Conservation (phyloP, 2,329 filamentous ascomycete genomes). For the Lecanicillium sp. region DNA sequence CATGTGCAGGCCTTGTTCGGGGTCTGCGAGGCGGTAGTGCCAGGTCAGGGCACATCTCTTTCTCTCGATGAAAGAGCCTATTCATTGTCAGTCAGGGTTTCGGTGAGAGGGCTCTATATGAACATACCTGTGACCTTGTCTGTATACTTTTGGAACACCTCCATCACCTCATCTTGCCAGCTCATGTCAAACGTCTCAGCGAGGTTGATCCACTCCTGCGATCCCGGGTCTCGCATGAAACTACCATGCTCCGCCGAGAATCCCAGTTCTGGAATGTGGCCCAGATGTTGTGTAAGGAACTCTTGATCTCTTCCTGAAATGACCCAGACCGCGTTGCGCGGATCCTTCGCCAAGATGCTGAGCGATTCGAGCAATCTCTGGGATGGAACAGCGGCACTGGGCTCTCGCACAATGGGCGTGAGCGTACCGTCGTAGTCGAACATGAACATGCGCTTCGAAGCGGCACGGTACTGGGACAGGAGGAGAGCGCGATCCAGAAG, state of each 20-base stretch:
- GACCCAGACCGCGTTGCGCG: conserved; percentile 90
- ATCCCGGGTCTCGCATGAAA: conserved; percentile 79
- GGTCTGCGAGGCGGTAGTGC: conserved; percentile 92
- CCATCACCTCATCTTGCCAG: conserved; percentile 82
- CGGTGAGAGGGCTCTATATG: neutral
- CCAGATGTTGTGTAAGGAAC: conserved; percentile 85
- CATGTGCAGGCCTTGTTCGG: conserved; percentile 75
- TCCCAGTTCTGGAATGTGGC: conserved; percentile 84
- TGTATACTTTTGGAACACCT: conserved; percentile 82
- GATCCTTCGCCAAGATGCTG: conserved; percentile 71
- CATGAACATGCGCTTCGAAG: conserved; percentile 84
- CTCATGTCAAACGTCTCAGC: conserved; percentile 83
- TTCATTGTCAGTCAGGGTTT: neutral
- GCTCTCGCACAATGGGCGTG: conserved; percentile 90
- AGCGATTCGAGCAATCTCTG: conserved; percentile 75
- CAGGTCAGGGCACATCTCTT: conserved; percentile 94
- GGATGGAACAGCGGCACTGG: conserved; percentile 81
- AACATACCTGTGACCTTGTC: conserved; percentile 72
- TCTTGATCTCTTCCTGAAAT: conserved; percentile 91
- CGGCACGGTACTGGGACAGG: conserved; percentile 65
- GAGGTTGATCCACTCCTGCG: conserved; percentile 78
- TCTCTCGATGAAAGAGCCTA: conserved; percentile 84
- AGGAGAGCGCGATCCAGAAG: conserved; percentile 70
- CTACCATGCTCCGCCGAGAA: conserved; percentile 96
- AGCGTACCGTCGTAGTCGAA: conserved; percentile 98